Percentiles rank a stretch among this genome's conserved stretches.
phyloP scores from a whole-genome alignment of 2,329 filamentous ascomycete genomes.

The Dothistroma pini region DNA sequence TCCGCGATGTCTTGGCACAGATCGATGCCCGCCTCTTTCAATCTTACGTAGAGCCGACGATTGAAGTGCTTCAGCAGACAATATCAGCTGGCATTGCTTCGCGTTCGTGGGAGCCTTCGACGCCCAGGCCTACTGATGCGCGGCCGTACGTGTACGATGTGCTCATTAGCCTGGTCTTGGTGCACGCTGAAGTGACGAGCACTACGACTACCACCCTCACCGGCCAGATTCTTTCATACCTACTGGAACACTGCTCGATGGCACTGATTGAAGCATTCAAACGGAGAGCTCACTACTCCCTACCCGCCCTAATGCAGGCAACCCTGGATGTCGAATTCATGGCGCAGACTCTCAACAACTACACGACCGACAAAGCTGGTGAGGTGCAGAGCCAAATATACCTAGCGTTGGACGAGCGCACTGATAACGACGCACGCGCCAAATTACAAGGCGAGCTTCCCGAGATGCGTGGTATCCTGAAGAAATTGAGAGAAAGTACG shows the following conservation, averaged over 20 bases:
- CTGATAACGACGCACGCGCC: conserved; percentile 78
- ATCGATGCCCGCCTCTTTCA: conserved; percentile 90
- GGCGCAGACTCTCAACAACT: conserved; percentile 85
- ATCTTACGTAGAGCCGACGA: conserved; percentile 79
- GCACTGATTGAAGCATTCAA: conserved; percentile 81
- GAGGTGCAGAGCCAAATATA: conserved; percentile 88
- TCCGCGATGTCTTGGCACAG: conserved; percentile 83
- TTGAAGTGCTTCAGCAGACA: conserved; percentile 63
- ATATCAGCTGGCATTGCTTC: conserved; percentile 70
- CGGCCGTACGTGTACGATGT: conserved; percentile 86
- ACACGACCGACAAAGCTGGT: conserved; percentile 77
- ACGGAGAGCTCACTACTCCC: conserved; percentile 60
- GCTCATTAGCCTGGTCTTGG: conserved; percentile 78
- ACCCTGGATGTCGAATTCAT: conserved; percentile 97
- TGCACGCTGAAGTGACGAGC: conserved; percentile 62
- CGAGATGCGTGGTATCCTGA: conserved; percentile 83
- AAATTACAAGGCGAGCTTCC: conserved; percentile 81
- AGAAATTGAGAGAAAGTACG: conserved; percentile 75
- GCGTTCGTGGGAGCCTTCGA: conserved; percentile 57
- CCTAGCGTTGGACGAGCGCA: conserved; percentile 81
- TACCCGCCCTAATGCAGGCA: conserved; percentile 88
- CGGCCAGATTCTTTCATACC: conserved; percentile 74
- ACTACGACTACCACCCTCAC: conserved; percentile 66
- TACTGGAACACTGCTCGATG: conserved; percentile 75
- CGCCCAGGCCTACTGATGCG: conserved; percentile 64